phyloP scores from a whole-genome alignment of 352 stramenopile genomes.

The Phytophthora citrophthora region DNA sequence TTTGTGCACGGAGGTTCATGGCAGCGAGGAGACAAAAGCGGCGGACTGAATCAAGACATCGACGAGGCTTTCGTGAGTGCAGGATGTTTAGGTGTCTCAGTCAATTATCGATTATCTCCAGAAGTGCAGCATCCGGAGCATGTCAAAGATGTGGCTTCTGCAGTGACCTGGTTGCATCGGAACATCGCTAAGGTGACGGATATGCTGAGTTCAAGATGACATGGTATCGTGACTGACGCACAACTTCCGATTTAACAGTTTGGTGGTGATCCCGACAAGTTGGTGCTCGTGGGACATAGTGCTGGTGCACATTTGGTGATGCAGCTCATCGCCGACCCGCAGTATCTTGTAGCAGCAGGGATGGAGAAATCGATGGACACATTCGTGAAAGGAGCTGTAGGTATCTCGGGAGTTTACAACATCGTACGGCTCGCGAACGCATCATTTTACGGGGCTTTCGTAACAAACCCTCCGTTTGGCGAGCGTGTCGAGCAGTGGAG shows the following conservation, averaged over 20 bases:
- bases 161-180: conserved; percentile 64
- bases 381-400: conserved; percentile 64
- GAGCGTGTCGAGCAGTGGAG: conserved; percentile 69
- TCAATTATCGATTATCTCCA: conserved; percentile 87
- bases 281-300: conserved; percentile 78
- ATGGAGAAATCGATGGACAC: conserved; percentile 37
- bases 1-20: conserved; percentile 88
- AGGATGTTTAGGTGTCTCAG: conserved; percentile 63
- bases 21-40: conserved; percentile 85
- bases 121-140: conserved; percentile 79
- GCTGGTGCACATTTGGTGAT: conserved; percentile 83
- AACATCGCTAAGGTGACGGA: conserved; percentile 70
- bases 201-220: conserved; percentile 1
- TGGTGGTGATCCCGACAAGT: conserved; percentile 62
- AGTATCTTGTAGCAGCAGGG: conserved; percentile 48
- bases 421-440: conserved; percentile 82
- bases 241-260: conserved; percentile 46
- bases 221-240: conserved; percentile 3
- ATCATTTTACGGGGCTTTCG: conserved; percentile 69
- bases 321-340: conserved; percentile 66
- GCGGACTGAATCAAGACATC: conserved; percentile 65
- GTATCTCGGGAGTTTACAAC: conserved; percentile 89
- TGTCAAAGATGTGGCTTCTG: conserved; percentile 62
- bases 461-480: conserved; percentile 75
- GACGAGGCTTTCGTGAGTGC: conserved; percentile 61